Evolutionary conservation across 805 yeast genomes (phyloP).

Genomic region (Candida maltosa): DNA sequence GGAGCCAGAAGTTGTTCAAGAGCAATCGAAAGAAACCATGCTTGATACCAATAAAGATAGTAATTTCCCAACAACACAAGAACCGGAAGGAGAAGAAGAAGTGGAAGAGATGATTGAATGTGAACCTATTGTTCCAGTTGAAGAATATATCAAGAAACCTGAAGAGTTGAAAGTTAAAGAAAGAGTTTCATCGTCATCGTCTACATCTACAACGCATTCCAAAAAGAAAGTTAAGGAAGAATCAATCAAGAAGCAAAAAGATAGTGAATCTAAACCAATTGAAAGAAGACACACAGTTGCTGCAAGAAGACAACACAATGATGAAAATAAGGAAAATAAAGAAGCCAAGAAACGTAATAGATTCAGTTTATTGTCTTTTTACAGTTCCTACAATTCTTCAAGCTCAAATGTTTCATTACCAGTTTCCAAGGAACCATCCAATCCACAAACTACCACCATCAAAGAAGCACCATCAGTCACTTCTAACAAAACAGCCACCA

Average conservation of each 20-base stretch:
- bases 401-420: slow-evolving; percentile 8
- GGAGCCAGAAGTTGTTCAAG: slow-evolving; percentile 11
- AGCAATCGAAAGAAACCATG: slow-evolving; percentile 4
- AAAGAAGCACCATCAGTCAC: no score
- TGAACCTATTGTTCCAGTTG: slow-evolving; percentile 9
- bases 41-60: not conserved
- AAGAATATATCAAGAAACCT: slow-evolving; percentile 9
- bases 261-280: not conserved
- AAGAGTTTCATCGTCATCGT: slow-evolving; percentile 1
- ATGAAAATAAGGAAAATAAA: slow-evolving; percentile 21
- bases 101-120: slow-evolving; percentile 2
- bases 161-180: not conserved
- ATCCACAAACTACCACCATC: slow-evolving; percentile 2
- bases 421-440: not conserved
- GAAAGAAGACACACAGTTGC: slow-evolving; percentile 3
- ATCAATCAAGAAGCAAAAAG: not conserved
- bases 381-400: slow-evolving; percentile 29
- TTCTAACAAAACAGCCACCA: slow-evolving; percentile 7
- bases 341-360: slow-evolving; percentile 38
- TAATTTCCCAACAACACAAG: not conserved
- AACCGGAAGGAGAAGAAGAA: not conserved
- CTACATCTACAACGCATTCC: not conserved
- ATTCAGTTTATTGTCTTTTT: slow-evolving; percentile 42
- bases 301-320: slow-evolving; percentile 5
- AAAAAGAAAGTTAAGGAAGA: not conserved